Evolutionary conservation across 1,139 yeast genomes (phyloP), one percentile per base, ranked within the genome.

Genomic region (Meyerozyma carpophila): DNA sequence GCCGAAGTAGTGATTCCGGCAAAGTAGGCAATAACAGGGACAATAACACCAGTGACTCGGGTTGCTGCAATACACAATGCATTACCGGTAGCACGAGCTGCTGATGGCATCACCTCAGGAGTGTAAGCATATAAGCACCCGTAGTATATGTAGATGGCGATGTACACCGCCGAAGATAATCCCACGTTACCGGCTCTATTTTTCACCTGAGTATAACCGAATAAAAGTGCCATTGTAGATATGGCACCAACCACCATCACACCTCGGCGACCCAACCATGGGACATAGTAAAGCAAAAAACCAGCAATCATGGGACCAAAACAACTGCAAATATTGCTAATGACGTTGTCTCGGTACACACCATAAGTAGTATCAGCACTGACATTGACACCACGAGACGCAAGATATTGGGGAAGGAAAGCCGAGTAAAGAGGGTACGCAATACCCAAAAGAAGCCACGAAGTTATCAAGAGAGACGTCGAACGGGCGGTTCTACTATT

Each of bases 361-460:
- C 65, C 67, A 41, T 46, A 44, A n/a, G 57, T 50, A 1, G 59
- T 49, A 16, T 46, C 45, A 10, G 68, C 66, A 40, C 62, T 54
- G 28, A 65, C 61, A 29, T 62, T 58, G 25, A 74, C 78, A 36
- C 73, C 73, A 53, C 71, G 55, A 11, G 70, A 58, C 18, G 67
- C 66, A 40, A 69, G 59, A 50, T 69, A 69, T 4, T 49, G 59
- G 2, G 72, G 73, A 46, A 69, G 59, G 51, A 68, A 69, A 5
- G 67, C 57, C 37, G 70, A 65, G 46, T 67, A 68, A 42, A 68
- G 57, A n/a, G 71, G 70, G 50, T 69, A 68, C 6, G 66, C 54
- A 44, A 68, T 64, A 8, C 74, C 75, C 39, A 68, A 57, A 34
- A 63, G 56, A 37, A 66, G 59, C 73, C 73, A 67, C 28, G 70